Base-by-base conservation (phyloP, 129 eudicot genomes). In the Kitagawia praeruptora region DNA sequence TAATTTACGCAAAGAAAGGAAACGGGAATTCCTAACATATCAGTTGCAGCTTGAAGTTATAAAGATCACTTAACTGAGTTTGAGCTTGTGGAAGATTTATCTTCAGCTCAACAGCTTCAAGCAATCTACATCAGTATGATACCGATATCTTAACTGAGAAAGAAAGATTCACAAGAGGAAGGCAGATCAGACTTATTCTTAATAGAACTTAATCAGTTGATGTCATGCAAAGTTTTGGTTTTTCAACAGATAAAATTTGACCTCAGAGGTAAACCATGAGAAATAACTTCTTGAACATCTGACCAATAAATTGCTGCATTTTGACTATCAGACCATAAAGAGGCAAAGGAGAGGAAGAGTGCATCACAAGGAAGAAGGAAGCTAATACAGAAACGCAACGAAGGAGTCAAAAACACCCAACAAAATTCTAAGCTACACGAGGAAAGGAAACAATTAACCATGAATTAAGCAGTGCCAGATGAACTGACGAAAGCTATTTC, bases 241-340 rank as follows among this genome's bases (percentile, higher is more conserved):
- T 56, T 48, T 23, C 46, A 41, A 16, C 37, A 74, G 8, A 45
- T 18, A 64, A 44, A 45, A 47, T 47, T 77, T 28, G 84, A 81
- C 82, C 85, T 88, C 75, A 34, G 74, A 76, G 73, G 56, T 75
- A 80, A 77, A 79, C 78, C 85, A 76, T 79, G 66, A 85, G 79
- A 81, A 81, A 0, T 79, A 46, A 76, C 85, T 83, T 83, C 58
- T 66, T 70, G 79, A 83, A 75, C 78, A 78, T 87, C 79, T 80
- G 80, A 42, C 85, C 49, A 38, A 80, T 73, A 70, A 54, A 34
- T 47, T 18, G 44, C 64, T 75, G 66, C 76, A 63, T 49, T 83
- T 83, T 83, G 84, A 85, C 85, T 85, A 83, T 85, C 85, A 78
- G 88, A 83, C 67, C 80, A 85, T 82, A 81, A 75, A 79, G 54